Evolutionary conservation across 176 grass and related monocot genomes (phyloP).

Genomic region (Carex littledalei): DNA sequence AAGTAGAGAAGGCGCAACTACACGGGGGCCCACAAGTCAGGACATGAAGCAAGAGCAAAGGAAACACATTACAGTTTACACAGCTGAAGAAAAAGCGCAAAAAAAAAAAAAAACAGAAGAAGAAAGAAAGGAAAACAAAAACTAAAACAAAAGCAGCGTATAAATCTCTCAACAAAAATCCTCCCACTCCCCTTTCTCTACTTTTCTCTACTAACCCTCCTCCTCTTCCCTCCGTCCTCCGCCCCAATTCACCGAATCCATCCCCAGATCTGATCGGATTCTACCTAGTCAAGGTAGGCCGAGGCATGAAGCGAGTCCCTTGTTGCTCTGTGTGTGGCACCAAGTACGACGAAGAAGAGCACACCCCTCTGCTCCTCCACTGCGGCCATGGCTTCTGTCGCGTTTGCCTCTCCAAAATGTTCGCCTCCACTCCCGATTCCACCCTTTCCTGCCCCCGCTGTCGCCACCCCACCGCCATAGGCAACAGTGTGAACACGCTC

Average conservation of each 20-base stretch:
- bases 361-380: slow-evolving; percentile 74
- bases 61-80: neutral
- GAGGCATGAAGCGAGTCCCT: slow-evolving; percentile 56
- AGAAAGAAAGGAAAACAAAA: neutral
- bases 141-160: slow-evolving; percentile 1
- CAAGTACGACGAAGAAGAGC: slow-evolving; percentile 93
- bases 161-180: slow-evolving; percentile 42
- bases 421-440: slow-evolving; percentile 46
- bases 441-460: slow-evolving; percentile 77
- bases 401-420: slow-evolving; percentile 82
- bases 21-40: neutral
- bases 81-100: neutral
- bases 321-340: slow-evolving; percentile 87
- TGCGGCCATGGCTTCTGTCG: slow-evolving; percentile 99
- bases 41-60: neutral
- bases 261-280: slow-evolving; percentile 15
- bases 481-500: slow-evolving; percentile 83
- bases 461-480: slow-evolving; percentile 79
- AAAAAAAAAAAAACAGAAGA: neutral
- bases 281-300: neutral
- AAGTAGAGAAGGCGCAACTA: neutral
- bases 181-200: slow-evolving; percentile 20
- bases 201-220: slow-evolving; percentile 38
- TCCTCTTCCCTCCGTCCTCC: neutral
- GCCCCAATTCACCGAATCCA: slow-evolving; percentile 28